Evolutionary conservation across 176 grass and related monocot species (phyloP), one percentile per base, ranked within the genome.

Genomic region (Thalia dealbata): DNA sequence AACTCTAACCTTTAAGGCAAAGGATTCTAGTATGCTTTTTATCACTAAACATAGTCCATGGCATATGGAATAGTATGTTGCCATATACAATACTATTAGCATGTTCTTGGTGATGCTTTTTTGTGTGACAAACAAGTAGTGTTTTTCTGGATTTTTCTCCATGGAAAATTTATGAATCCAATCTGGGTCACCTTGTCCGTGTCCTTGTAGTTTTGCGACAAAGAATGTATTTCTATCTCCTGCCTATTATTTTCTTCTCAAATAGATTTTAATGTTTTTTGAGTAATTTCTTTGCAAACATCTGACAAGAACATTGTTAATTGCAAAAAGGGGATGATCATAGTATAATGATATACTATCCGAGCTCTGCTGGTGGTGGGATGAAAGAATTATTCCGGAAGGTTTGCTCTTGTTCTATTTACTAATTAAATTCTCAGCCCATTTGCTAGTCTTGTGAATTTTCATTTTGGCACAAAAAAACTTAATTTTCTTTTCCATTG

Each of bases 271-370:
- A 41, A 13, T 15, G 25, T 6, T 30, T 64, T 64, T 16, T 32
- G 3, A 32, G 25, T 18, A 3, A 11, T 35, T 32, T 30, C 26
- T 32, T 10, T 45, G 32, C 19, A 68, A 68, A 43, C 23, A 64
- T 78, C 28, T 29, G 10, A 65, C 44, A 68, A 63, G 45, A 22
- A 21, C 16, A 68, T 82, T 61, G 48, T 86, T 46, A 73, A 73
- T 25, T 83, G 51, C n/a, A n/a, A 79, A 52, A 86, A 96, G 93
- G 93, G 64, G 89, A 96, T 69, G 87, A 96, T 73, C 93, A 96
- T 79, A 90, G 88, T 71, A 96, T 96, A 82, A 96, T 92, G 89
- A 90, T 96, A 87, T 96, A 96, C 62, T 96, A 96, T 82, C 93
- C 93, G 72, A 96, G 93, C 69, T 92, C 85, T 77, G 89, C 93